Base-by-base conservation (phyloP, 2,329 filamentous ascomycete species). In the Alternaria sp. region DNA sequence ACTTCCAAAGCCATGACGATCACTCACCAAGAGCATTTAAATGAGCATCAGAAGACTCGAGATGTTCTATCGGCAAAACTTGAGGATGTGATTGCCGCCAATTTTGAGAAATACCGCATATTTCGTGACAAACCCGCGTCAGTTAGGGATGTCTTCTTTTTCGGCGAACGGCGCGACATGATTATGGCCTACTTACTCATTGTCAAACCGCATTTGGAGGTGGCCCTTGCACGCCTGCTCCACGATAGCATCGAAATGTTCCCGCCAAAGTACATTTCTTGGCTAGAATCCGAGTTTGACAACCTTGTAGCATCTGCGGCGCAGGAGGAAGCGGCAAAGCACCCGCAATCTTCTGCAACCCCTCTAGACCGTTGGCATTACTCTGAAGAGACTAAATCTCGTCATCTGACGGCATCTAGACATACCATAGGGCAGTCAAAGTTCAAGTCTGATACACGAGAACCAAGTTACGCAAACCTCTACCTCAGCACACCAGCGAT, bases 181-280 rank as follows among this genome's bases (percentile, higher is more conserved):
- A 56, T 62, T 31, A 51, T 62, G 48, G 56, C 60, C 1, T 59
- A 55, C 33, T 31, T 61, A 10, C 51, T 61, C 5, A 46, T 54
- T 1, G 26, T 55, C 21, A 50, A 52, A 34, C 34, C 44, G 1
- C 39, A 52, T 8, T 5, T 61, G 14, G 31, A 52, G 5, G 28
- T n/a, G 3, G 41, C 53, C 0, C 50, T 56, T 2, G 23, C 11
- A 13, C 36, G 36, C 7, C 29, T 54, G 4, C 28, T 56, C 29
- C 34, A 23, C 24, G 42, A 51, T 21, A 21, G 34, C 7, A 23
- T 5, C 5, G 17, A 42, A 3, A 34, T 50, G 0, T 34, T 62
- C 10, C 37, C 53, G 1, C 23, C 26, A 10, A 8, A 23, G n/a
- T 21, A 60, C 9, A 39, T 51, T 31, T 17, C 36, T 28, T 52